Percentiles rank a stretch among this genome's conserved stretches.
Conservation (phyloP, 2,329 filamentous ascomycete species). For the Nemania sp. region DNA sequence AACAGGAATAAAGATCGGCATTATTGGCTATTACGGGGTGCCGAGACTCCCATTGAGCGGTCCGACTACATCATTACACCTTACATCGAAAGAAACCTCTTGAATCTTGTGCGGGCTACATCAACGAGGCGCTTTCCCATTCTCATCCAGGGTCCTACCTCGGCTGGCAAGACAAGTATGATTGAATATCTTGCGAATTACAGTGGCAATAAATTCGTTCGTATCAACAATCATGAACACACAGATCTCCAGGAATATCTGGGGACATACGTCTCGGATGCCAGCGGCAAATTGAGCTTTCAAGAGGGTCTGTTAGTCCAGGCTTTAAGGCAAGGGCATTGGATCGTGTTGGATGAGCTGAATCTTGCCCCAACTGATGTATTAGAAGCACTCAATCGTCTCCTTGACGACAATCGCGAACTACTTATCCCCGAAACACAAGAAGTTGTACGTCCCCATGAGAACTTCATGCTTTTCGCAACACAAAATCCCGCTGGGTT, state of each 20-base stretch:
- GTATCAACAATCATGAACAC: slow-evolving; percentile 99
- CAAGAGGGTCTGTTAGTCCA: slow-evolving; percentile 94
- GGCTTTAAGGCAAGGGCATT: slow-evolving; percentile 88
- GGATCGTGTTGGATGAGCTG: slow-evolving; percentile 97
- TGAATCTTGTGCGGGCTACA: slow-evolving; percentile 90
- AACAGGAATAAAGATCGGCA: slow-evolving; percentile 68
- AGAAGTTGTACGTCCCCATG: slow-evolving; percentile 86
- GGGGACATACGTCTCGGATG: slow-evolving; percentile 86
- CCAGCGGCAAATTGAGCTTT: slow-evolving; percentile 83
- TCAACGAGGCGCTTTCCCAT: slow-evolving; percentile 93
- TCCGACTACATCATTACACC: slow-evolving; percentile 94
- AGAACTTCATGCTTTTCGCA: slow-evolving; percentile 96
- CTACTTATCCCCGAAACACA: slow-evolving; percentile 96
- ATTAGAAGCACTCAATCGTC: slow-evolving; percentile 89
- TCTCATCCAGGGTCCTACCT: slow-evolving; percentile 93
- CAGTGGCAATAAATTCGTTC: slow-evolving; percentile 94
- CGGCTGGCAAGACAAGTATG: slow-evolving; percentile 98
- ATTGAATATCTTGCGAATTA: slow-evolving; percentile 97
- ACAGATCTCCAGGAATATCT: slow-evolving; percentile 98
- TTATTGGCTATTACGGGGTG: slow-evolving; percentile 86
- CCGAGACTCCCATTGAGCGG: slow-evolving; percentile 67
- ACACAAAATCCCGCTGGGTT: slow-evolving; percentile 96
- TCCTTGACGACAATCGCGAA: slow-evolving; percentile 95
- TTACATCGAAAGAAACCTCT: slow-evolving; percentile 90
- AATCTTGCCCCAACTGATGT: slow-evolving; percentile 98